Evolutionary conservation across 2,329 filamentous ascomycete species (phyloP).

Genomic region (Neospermospora avenae): DNA sequence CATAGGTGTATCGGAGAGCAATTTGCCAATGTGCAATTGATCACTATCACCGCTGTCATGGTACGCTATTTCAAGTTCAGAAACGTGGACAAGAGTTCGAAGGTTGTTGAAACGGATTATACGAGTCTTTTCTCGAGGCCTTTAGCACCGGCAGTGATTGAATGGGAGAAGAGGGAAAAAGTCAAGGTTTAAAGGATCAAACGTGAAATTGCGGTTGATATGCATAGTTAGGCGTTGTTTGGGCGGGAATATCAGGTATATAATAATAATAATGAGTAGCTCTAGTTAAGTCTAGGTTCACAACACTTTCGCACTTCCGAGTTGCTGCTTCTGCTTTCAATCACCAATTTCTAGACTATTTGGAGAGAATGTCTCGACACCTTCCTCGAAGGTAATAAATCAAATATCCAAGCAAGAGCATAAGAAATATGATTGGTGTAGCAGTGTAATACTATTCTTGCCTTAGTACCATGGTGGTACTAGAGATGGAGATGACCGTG

Average conservation of each 20-base stretch:
- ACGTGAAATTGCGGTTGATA: slow-evolving; percentile 4
- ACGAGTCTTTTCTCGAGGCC: slow-evolving; percentile 71
- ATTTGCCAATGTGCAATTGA: slow-evolving; percentile 89
- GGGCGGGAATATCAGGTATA: slow-evolving; percentile 10
- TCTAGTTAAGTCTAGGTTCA: not conserved
- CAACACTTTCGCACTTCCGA: not conserved
- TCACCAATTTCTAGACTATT: not conserved
- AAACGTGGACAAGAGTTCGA: slow-evolving; percentile 68
- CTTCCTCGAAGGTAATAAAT: not conserved
- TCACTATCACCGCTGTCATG: slow-evolving; percentile 75
- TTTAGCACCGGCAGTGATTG: slow-evolving; percentile 65
- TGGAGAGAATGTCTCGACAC: not conserved
- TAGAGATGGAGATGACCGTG: too few relatives aligned
- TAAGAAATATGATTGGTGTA: not conserved
- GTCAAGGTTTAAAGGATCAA: slow-evolving; percentile 12
- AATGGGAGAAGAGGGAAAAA: slow-evolving; percentile 68
- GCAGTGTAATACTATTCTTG: too few relatives aligned
- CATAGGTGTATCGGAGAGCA: slow-evolving; percentile 97
- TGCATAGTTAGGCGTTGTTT: slow-evolving; percentile 22
- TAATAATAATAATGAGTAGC: slow-evolving; percentile 25
- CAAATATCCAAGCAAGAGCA: not conserved
- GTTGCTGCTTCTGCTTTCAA: not conserved
- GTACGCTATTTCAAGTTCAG: slow-evolving; percentile 78
- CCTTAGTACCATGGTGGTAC: too few relatives aligned
- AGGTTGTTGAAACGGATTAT: slow-evolving; percentile 67